Conservation (phyloP, 164 flowering plant species). For the Stephania cephalantha region DNA sequence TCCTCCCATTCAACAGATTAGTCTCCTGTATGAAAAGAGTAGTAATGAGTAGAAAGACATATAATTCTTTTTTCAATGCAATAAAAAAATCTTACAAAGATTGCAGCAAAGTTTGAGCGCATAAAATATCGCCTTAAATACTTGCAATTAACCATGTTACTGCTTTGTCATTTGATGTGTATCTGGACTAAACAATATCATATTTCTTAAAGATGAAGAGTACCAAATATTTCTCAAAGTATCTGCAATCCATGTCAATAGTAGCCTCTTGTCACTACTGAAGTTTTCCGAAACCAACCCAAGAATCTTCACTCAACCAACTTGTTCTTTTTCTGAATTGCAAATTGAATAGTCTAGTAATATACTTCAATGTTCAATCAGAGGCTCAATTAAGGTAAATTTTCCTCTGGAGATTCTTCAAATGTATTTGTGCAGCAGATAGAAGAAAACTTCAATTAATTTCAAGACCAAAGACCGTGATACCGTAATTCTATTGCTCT, state of each 20-base stretch:
- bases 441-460: no score
- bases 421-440: no score
- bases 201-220: not conserved
- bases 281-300: not conserved
- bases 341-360: no score
- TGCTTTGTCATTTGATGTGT: not conserved
- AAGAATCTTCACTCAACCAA: not conserved
- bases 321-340: no score
- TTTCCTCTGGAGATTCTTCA: no score
- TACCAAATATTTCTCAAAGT: not conserved
- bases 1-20: slow-evolving; percentile 35
- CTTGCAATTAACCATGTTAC: not conserved
- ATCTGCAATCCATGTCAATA: not conserved
- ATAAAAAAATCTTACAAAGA: not conserved
- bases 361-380: no score
- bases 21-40: slow-evolving; percentile 43
- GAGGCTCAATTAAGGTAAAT: no score
- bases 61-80: not conserved
- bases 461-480: no score
- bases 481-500: no score
- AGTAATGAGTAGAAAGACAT: not conserved
- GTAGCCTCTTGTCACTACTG: not conserved
- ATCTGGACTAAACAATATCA: not conserved
- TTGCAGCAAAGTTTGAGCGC: not conserved
- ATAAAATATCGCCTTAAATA: not conserved